These are phyloP conservation scores for Alternaria triticina DNA, from an alignment of 2,329 filamentous ascomycete genomes.

Conservation along the genomic window DNA sequence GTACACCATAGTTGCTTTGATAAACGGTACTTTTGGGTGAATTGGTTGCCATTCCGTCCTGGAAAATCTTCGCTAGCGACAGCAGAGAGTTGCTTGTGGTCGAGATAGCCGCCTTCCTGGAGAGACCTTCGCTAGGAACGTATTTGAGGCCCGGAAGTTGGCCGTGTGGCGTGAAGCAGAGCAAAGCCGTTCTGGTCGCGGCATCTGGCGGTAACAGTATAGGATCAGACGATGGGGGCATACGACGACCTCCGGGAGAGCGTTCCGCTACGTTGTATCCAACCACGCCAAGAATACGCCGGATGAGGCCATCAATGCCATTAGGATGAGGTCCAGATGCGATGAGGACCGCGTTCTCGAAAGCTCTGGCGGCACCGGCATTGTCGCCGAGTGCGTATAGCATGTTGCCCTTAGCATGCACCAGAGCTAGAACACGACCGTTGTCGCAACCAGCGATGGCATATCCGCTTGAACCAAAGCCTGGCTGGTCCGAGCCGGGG, in stretches of 20 bases:
- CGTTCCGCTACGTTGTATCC: constrained; percentile 45
- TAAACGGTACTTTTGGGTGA: constrained; percentile 60
- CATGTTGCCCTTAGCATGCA: constrained; percentile 99
- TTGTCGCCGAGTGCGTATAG: constrained; percentile 89
- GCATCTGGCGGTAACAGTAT: constrained; percentile 82
- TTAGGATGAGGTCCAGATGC: constrained; percentile 74
- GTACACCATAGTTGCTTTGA: constrained; percentile 75
- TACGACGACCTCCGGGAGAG: constrained; percentile 40
- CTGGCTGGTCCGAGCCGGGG: constrained; percentile 53
- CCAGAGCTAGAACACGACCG: constrained; percentile 87
- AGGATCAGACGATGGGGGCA: constrained; percentile 59
- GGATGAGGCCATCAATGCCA: constrained; percentile 79
- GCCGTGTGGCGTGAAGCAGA: constrained; percentile 79
- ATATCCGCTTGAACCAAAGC: constrained; percentile 83
- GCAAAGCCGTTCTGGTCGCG: constrained; percentile 79
- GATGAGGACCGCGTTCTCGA: constrained; percentile 93
- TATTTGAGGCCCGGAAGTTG: constrained; percentile 80
- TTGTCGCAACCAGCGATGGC: constrained; percentile 85
- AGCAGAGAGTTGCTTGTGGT: constrained; percentile 95
- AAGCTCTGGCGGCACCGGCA: constrained; percentile 79
- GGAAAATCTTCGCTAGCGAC: constrained; percentile 95
- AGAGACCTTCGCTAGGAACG: constrained; percentile 69
- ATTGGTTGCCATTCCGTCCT: constrained; percentile 88
- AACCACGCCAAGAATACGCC: constrained; percentile 75
- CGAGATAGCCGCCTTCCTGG: constrained; percentile 80